These are phyloP conservation scores for Scenedesmus sp. DNA, from an alignment of 163 green algal genomes.

Conservation along the genomic window DNA sequence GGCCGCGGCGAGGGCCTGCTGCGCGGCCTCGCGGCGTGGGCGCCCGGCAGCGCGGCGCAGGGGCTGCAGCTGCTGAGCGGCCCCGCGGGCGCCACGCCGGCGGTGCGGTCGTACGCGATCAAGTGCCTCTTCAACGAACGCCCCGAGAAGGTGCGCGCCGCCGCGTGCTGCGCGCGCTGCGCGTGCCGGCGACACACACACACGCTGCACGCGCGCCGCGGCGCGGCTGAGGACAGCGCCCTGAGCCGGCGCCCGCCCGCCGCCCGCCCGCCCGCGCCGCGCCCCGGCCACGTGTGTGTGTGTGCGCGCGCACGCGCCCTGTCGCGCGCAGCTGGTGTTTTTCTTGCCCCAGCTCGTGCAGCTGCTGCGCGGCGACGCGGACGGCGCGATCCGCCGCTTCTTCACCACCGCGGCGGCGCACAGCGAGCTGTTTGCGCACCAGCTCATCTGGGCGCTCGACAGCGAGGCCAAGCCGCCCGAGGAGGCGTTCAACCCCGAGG, in stretches of 20 bases:
- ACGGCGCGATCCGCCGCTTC: conserved; percentile 47
- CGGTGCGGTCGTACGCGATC: conserved; percentile 44
- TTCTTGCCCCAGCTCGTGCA: conserved; percentile 98
- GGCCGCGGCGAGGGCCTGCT: not conserved
- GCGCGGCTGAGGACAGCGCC: not conserved
- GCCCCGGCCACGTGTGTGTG: too few species aligned
- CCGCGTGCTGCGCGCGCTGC: not conserved
- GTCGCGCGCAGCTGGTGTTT: conserved; percentile 77
- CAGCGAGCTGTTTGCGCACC: conserved; percentile 83
- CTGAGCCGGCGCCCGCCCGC: not conserved
- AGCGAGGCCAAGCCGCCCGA: conserved; percentile 83
- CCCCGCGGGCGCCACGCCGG: not conserved
- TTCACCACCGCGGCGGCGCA: conserved; percentile 53
- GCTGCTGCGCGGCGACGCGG: conserved; percentile 77
- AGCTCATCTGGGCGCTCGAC: conserved; percentile 88
- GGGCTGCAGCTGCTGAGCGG: conserved; percentile 44
- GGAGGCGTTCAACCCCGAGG: conserved; percentile 84
- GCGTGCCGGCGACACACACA: conserved; percentile 30
- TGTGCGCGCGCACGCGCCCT: too few species aligned
- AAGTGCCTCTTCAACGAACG: conserved; percentile 44
- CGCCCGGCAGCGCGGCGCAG: conserved; percentile 27
- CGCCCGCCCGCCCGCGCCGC: not conserved
- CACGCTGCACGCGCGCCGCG: not conserved
- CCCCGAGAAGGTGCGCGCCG: conserved; percentile 29
- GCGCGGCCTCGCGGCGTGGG: conserved; percentile 19